Evolutionary conservation across 2,329 filamentous ascomycete species (phyloP).

Genomic region (Trematosphaeria pertusa): DNA sequence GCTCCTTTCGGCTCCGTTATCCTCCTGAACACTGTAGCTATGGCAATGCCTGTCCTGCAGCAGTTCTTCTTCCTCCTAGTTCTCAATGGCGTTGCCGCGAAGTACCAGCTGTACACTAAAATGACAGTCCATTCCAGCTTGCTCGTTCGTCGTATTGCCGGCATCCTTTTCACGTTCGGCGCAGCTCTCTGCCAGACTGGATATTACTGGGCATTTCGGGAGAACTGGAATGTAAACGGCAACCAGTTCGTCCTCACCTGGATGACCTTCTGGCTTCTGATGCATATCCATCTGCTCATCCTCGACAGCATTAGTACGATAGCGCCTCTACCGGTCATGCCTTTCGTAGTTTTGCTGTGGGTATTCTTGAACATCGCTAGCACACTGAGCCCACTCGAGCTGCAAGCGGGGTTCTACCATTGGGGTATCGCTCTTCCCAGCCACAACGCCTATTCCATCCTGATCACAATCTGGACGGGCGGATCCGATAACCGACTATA

Average conservation of each 20-base stretch:
- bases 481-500: constrained; percentile 52
- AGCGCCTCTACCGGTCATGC: constrained; percentile 50
- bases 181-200: constrained; percentile 51
- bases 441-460: constrained; percentile 49
- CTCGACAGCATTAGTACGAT: constrained; percentile 55
- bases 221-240: constrained; percentile 49
- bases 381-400: constrained; percentile 53
- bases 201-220: constrained; percentile 54
- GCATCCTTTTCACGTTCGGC: constrained; percentile 48
- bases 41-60: constrained; percentile 56
- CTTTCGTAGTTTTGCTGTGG: constrained; percentile 56
- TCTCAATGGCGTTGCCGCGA: constrained; percentile 52
- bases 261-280: constrained; percentile 54
- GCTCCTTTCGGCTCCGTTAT: constrained; percentile 52
- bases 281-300: constrained; percentile 53
- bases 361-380: constrained; percentile 53
- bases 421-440: constrained; percentile 52
- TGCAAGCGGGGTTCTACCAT: constrained; percentile 52
- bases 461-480: constrained; percentile 54
- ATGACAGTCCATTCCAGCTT: constrained; percentile 27
- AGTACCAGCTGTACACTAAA: constrained; percentile 33
- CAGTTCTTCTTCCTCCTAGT: constrained; percentile 58
- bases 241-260: constrained; percentile 53
- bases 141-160: constrained; percentile 44
- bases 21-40: constrained; percentile 55